Conservation (phyloP, 371 early-diverging fungal species). For the Mortierella sp. region DNA sequence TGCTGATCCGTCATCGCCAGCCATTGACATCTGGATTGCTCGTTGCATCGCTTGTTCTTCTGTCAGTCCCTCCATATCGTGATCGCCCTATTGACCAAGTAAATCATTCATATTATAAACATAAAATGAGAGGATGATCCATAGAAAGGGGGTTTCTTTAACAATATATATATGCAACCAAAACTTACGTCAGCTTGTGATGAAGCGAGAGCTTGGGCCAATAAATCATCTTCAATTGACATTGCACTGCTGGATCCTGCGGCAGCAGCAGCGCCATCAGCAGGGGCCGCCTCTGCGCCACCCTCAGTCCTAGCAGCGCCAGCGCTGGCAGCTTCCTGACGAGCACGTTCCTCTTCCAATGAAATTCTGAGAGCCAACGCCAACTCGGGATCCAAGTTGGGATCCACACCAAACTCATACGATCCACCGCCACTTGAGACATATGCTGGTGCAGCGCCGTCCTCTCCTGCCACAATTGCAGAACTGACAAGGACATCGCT, state of each 20-base stretch:
- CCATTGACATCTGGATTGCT: conserved; percentile 92
- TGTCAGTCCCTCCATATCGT: conserved; percentile 78
- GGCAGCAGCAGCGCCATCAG: conserved; percentile 42
- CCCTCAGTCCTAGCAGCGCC: conserved; percentile 64
- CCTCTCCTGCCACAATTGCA: conserved; percentile 89
- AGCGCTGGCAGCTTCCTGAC: conserved; percentile 81
- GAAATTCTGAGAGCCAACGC: conserved; percentile 97
- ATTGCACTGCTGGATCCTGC: conserved; percentile 54
- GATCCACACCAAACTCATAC: conserved; percentile 97
- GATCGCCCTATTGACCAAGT: conserved; percentile 60
- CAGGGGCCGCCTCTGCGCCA: conserved; percentile 56
- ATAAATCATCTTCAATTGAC: conserved; percentile 58
- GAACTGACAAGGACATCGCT: conserved; percentile 91
- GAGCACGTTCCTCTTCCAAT: conserved; percentile 95
- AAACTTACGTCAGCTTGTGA: conserved; percentile 60
- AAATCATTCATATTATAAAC: neutral
- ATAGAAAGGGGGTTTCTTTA: neutral
- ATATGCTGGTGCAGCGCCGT: conserved; percentile 76
- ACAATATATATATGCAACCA: neutral
- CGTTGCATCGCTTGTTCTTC: conserved; percentile 92
- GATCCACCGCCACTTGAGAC: conserved; percentile 68
- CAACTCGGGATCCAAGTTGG: conserved; percentile 95
- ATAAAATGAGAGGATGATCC: neutral
- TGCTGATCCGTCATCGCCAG: conserved; percentile 59
- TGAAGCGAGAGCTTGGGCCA: conserved; percentile 52